Evolutionary conservation across 2,329 filamentous ascomycete species (phyloP).

Genomic region (Fusarium sp.): DNA sequence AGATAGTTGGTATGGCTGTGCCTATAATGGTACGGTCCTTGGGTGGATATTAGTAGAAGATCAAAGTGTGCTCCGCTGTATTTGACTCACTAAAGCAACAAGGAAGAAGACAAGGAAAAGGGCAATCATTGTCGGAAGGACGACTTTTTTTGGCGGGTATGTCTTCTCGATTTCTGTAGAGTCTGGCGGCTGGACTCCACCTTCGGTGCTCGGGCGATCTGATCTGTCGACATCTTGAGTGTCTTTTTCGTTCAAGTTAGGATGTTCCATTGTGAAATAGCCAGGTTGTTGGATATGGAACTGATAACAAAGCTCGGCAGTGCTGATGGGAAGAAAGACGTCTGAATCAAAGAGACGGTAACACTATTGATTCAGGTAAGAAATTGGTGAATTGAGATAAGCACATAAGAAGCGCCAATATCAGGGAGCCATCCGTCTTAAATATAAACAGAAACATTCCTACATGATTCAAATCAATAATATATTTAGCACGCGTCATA

Average conservation of each 20-base stretch:
- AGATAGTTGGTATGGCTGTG: constrained; percentile 32
- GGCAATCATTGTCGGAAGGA: constrained; percentile 28
- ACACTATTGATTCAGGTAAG: background rate
- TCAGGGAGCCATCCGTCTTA: background rate
- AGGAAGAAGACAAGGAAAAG: constrained; percentile 27
- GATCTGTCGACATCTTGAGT: rapidly evolving
- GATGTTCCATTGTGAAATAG: background rate
- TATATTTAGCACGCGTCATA: background rate
- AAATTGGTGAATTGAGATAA: too few relatives aligned
- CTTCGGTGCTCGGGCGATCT: background rate
- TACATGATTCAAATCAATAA: constrained; percentile 2
- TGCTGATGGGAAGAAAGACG: background rate
- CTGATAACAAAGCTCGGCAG: too few relatives aligned
- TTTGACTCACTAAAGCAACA: background rate
- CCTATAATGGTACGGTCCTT: constrained; percentile 34
- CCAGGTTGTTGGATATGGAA: too few relatives aligned
- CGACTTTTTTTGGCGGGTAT: constrained; percentile 23
- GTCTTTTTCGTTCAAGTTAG: constrained; percentile 2
- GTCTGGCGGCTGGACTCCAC: rapidly evolving
- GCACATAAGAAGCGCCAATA: background rate
- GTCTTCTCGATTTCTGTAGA: background rate
- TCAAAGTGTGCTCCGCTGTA: too few relatives aligned
- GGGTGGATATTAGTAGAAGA: too few relatives aligned
- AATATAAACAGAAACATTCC: background rate
- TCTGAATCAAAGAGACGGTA: background rate